phyloP scores from a whole-genome alignment of 2,329 filamentous ascomycete genomes.

The Metarhizium robertsii region DNA sequence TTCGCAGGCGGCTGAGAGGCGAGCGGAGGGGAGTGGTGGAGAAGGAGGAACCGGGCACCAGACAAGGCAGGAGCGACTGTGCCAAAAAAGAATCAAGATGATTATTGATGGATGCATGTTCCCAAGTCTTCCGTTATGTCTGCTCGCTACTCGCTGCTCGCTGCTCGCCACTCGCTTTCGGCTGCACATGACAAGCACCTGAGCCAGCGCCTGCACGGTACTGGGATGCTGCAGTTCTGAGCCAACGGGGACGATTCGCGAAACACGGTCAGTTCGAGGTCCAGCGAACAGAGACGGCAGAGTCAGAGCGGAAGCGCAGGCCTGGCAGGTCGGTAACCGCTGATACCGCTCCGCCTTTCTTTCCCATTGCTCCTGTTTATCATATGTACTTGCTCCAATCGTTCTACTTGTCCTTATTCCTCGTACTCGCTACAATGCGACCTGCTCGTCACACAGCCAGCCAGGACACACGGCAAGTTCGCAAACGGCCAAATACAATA shows the following conservation, averaged over 20 bases:
- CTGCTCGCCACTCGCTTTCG: neutral
- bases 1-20: neutral
- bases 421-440: too few relatives aligned
- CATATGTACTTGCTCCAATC: too few relatives aligned
- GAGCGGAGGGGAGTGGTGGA: neutral
- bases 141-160: too few relatives aligned
- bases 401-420: too few relatives aligned
- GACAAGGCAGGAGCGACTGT: neutral
- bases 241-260: neutral
- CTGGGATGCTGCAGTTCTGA: neutral
- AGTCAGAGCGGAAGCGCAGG: neutral
- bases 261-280: neutral
- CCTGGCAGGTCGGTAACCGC: too few relatives aligned
- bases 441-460: too few relatives aligned
- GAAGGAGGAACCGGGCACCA: neutral
- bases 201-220: neutral
- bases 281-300: neutral
- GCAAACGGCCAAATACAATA: neutral
- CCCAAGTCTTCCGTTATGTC: neutral
- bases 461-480: neutral
- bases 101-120: neutral
- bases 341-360: too few relatives aligned
- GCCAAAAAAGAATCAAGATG: neutral
- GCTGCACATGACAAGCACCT: neutral
- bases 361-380: too few relatives aligned